phyloP scores from a whole-genome alignment of 169 alveolate genomes.

The Perkinsus olseni region DNA sequence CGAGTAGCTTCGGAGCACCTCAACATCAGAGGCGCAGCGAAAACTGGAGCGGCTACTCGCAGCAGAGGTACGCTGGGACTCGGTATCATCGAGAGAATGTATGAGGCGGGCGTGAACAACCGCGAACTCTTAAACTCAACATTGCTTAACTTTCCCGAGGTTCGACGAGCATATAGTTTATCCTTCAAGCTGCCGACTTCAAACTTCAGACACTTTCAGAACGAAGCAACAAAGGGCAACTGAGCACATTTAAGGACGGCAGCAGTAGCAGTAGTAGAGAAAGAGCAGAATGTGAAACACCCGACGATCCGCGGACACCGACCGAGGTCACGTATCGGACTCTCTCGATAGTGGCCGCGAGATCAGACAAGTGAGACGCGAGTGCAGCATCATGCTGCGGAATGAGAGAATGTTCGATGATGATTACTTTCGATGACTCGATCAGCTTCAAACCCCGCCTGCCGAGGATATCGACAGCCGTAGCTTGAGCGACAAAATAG shows the following conservation, averaged over 20 bases:
- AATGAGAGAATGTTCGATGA: background rate
- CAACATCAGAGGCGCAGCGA: too few species aligned
- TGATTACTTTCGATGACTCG: too few species aligned
- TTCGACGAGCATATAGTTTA: background rate
- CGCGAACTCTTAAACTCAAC: background rate
- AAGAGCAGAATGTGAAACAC: background rate
- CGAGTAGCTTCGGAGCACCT: too few species aligned
- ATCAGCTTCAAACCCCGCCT: too few species aligned
- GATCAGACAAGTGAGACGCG: background rate
- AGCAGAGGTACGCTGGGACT: too few species aligned
- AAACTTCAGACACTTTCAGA: constrained; percentile 1
- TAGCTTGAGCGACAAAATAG: background rate
- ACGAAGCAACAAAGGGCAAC: background rate
- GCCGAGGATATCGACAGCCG: too few species aligned
- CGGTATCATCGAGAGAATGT: too few species aligned
- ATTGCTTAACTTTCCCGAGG: background rate
- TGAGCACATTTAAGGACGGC: background rate
- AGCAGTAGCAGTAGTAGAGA: background rate
- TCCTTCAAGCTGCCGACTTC: background rate
- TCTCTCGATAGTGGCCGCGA: background rate
- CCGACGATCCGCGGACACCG: background rate
- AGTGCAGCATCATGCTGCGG: background rate
- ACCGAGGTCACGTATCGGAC: background rate
- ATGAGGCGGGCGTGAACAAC: too few species aligned
- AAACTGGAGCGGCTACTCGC: background rate